These are phyloP conservation scores for Sporothrix mexicana DNA, from an alignment of 2,329 filamentous ascomycete genomes.

Conservation along the genomic window DNA sequence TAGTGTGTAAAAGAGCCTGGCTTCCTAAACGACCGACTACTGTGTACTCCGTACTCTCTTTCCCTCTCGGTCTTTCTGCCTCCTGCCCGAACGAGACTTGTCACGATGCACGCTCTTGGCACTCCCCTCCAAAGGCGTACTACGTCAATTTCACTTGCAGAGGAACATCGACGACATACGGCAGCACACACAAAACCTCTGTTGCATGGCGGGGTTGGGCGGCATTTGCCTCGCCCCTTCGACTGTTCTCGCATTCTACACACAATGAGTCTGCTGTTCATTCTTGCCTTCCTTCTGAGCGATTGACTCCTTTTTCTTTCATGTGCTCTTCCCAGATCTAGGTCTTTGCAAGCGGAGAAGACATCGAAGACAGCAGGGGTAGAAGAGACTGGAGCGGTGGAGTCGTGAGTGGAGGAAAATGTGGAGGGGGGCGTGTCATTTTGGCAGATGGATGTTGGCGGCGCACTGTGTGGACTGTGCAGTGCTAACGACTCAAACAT, in stretches of 20 bases:
- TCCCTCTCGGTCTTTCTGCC: conserved; percentile 11
- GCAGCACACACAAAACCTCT: neutral
- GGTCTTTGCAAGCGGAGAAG: neutral
- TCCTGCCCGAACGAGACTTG: conserved; percentile 23
- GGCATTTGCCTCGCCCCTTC: neutral
- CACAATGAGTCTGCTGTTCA: neutral
- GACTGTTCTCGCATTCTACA: neutral
- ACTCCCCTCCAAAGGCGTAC: neutral
- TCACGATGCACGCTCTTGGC: conserved; percentile 17
- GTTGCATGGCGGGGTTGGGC: conserved; percentile 14
- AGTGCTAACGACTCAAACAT: neutral
- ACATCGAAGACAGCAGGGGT: neutral
- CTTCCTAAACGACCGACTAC: conserved; percentile 2
- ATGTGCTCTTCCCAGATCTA: neutral
- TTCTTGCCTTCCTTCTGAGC: neutral
- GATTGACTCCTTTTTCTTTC: neutral
- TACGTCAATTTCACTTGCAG: neutral
- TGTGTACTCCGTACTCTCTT: no score
- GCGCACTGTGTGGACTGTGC: conserved; percentile 31
- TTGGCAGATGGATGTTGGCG: neutral
- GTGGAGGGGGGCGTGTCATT: neutral
- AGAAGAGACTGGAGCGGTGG: neutral
- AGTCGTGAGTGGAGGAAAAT: conserved; percentile 19
- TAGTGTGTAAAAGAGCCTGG: neutral
- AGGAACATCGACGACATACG: neutral